Base-by-base conservation (phyloP, 192 early-diverging fungal genomes). In the Diversispora epigaea region DNA sequence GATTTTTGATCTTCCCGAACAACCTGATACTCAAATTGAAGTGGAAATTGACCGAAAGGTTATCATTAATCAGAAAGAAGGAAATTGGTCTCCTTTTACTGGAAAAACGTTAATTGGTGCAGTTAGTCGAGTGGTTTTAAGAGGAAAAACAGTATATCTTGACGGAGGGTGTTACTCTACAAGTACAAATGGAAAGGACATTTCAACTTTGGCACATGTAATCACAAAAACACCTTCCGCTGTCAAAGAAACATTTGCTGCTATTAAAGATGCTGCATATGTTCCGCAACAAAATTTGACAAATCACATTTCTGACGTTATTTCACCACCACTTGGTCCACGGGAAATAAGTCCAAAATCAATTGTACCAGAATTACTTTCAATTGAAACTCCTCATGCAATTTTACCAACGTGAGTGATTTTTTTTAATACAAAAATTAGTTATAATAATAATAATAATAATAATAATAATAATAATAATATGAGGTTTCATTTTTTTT, bases 11-110 rank as follows among this genome's bases (percentile, higher is more conserved):
- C 79, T 99, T n/a, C 89, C 94, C n/a, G 88, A 91, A 74, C 94
- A 98, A 83, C 81, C 89, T 9, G 95, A 98, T 74, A 97, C 97
- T 12, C 96, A 94, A 60, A 86, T 99, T 39, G 97, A 99, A 85
- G 88, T 98, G 63, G 94, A 97, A 80, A 82, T 95, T 71, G 95
- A 96, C 76, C 89, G 95, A 21, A 78, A 84, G 46, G 82, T 79
- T 15, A 69, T 81, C 10, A 80, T 89, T n/a, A 75, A 87, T 41
- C 61, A 72, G 17, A 80, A 76, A 52, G 64, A 73, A 44, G 62
- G 50, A 60, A 60, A 0, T 40, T 63, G 61, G 61, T 83, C 85
- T 39, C 88, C 93, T 15, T 84, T 95, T 44, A 79, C 82, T 60
- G 89, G 85, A 39, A 84, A 86, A 77, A 79, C 80, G 0, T 73